Evolutionary conservation across 2,329 filamentous ascomycete genomes (phyloP), one percentile per base, ranked within the genome.

Genomic region (Penicillium sp.): DNA sequence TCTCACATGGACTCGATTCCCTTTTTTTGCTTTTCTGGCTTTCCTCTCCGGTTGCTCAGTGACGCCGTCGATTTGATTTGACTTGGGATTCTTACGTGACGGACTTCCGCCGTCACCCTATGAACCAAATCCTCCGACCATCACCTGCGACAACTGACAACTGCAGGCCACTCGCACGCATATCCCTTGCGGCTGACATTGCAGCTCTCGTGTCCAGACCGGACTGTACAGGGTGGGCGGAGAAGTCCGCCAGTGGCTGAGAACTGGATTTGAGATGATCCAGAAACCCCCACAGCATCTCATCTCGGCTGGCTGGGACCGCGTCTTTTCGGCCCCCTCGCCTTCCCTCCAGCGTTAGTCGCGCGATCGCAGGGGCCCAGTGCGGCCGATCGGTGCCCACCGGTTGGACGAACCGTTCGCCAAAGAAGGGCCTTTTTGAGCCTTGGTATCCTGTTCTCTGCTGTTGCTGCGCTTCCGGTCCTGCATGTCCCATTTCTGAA

Each of bases 101-200:
- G n/a, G n/a, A n/a, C n/a, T n/a, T n/a, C n/a, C n/a, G n/a, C n/a
- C n/a, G n/a, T n/a, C n/a, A n/a, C n/a, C n/a, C n/a, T n/a, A 43
- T 23, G 27, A 10, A 10, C 34, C 16, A 30, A 29, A 37, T 18
- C 26, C 26, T 26, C 27, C 27, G 33, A 36, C 33, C n/a, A n/a
- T 27, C 25, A 9, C 16, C 14, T 9, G 17, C 23, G 7, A 6
- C 27, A 7, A 15, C 17, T 18, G 13, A n/a, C 42, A 36, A 31
- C 31, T 41, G 21, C 40, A 42, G 21, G 15, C 35, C 15, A 27
- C 32, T 25, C 25, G 14, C 25, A n/a, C 25, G 25, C 25, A 9
- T 27, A 9, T 27, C 50, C 52, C 52, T 55, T 55, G 52, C 52
- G 51, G 52, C 51, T 52, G 49, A 54, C 52, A 50, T 50, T 49